phyloP scores from a whole-genome alignment of 208 protist species.

The Acanthamoeba royreba region DNA sequence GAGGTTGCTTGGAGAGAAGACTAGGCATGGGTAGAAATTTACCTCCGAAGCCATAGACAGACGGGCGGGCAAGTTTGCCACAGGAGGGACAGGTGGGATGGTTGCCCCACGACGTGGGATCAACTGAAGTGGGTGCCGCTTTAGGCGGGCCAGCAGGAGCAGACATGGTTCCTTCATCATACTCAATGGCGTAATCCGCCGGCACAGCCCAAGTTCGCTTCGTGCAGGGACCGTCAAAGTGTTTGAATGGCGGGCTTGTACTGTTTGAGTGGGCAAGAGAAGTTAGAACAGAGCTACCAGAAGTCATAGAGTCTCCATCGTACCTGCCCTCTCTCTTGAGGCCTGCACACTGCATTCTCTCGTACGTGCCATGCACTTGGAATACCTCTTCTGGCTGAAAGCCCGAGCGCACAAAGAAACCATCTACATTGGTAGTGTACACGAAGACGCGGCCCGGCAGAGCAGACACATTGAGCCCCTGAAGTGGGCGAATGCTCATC shows the following conservation, averaged over 20 bases:
- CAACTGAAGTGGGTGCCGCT: neutral
- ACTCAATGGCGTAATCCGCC: neutral
- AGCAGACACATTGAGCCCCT: neutral
- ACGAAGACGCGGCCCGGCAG: neutral
- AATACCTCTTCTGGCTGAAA: neutral
- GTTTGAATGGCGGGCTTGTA: neutral
- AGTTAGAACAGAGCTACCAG: neutral
- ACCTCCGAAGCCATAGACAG: neutral
- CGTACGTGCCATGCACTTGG: neutral
- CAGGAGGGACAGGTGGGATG: neutral
- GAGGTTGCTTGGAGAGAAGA: neutral
- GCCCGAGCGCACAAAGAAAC: neutral
- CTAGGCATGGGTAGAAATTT: neutral
- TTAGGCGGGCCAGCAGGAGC: neutral
- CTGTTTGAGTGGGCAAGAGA: neutral
- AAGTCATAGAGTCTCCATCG: neutral
- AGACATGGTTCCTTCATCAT: neutral
- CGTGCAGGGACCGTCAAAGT: neutral
- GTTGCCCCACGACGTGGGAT: neutral
- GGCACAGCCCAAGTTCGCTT: neutral
- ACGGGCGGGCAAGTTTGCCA: neutral
- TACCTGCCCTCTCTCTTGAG: constrained; percentile 11
- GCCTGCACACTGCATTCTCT: neutral
- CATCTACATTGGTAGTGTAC: neutral
- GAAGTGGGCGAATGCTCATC: neutral